Base-by-base conservation (phyloP, 257 asterid genomes). In the Solanum sejunctum region DNA sequence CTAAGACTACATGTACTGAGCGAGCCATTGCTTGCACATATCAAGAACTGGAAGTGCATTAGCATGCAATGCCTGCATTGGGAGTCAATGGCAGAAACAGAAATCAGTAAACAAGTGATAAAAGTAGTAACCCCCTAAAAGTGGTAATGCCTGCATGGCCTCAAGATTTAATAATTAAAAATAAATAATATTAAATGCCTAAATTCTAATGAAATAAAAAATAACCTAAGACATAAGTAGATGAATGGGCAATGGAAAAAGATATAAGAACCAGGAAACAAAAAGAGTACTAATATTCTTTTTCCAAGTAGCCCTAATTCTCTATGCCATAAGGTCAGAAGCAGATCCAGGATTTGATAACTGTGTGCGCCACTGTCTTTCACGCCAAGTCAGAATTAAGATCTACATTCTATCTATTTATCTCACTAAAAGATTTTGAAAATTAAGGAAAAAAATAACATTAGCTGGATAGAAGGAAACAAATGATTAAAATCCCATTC, bases 11-110 rank as follows among this genome's bases (percentile, higher is more conserved):
- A 94, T 96, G 90, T 94, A 96, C 87, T 94, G 98, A 58, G 98
- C 93, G 90, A 96, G 86, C 99, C 99, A 96, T 85, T 96, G 99
- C 86, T 94, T 94, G 93, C 99, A 94, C 99, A 96, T 93, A 85
- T 96, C 99, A 82, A 96, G 98, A 91, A 96, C 99, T 61, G 98
- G 98, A 85, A 94, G 96, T 81, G 99, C 98, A 88, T 93, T 96
- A 84, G 99, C 98, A 92, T 96, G 99, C 84, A 96, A 87, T 66
- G 99, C 99, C 98, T 93, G 94, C 92, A 86, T 54, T 60, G 51
- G 55, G 36, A 72, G 61, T 47, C 81, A n/a, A 72, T 49, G 61
- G n/a, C 61, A 75, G 58, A 75, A 75, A 51, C 45, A 70, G n/a
- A 69, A 69, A 52, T 57, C 67, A 11, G 81, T 12, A 28, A 69